phyloP scores from a whole-genome alignment of 495 filamentous ascomycete genomes.

The Lasiosphaeria ovina region DNA sequence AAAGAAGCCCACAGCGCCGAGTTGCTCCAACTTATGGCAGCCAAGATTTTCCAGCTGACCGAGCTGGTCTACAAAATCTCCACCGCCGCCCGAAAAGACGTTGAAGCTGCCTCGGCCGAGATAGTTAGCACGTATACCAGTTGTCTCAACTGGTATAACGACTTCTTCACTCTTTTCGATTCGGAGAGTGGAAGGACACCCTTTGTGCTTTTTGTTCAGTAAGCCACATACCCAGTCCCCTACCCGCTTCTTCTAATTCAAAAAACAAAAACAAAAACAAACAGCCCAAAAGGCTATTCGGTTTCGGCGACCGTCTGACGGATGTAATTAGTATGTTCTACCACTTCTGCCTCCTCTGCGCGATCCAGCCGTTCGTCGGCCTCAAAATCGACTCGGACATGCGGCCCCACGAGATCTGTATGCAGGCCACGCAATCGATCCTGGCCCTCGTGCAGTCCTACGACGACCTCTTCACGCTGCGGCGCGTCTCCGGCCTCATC shows the following conservation, averaged over 20 bases:
- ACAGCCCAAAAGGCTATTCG: not conserved
- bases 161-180: slow-evolving; percentile 2
- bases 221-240: not conserved
- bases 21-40: not conserved
- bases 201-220: slow-evolving; percentile 12
- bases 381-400: not conserved
- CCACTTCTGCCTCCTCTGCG: slow-evolving; percentile 12
- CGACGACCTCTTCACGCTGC: slow-evolving; percentile 13
- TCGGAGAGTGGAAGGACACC: slow-evolving; percentile 5
- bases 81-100: slow-evolving; percentile 1
- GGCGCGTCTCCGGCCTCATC: slow-evolving; percentile 8
- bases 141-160: slow-evolving; percentile 10
- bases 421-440: slow-evolving; percentile 10
- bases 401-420: slow-evolving; percentile 8
- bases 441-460: slow-evolving; percentile 9
- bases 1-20: not conserved
- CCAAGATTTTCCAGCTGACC: slow-evolving; percentile 11
- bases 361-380: slow-evolving; percentile 8
- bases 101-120: not conserved
- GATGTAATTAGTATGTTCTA: slow-evolving; percentile 11
- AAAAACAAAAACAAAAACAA: not conserved
- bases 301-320: not conserved
- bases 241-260: not conserved
- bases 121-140: not conserved
- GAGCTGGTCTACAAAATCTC: slow-evolving; percentile 8